These are phyloP conservation scores for Trypanosoma theileri DNA, from an alignment of 208 protist species.

Conservation along the genomic window DNA sequence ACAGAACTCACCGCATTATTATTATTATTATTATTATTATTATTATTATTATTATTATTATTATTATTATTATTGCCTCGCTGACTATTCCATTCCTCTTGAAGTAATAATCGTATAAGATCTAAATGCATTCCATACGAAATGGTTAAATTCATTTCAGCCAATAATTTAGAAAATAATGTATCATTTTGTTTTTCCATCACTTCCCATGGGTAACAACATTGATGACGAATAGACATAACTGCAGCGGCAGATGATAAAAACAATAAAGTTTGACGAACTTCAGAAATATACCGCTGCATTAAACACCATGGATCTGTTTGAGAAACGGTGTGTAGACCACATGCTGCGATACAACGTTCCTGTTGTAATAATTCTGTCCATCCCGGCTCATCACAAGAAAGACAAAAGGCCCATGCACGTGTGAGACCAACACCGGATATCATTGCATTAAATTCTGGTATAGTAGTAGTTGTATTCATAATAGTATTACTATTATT, in stretches of 20 bases:
- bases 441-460: neutral
- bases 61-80: neutral
- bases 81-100: neutral
- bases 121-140: constrained; percentile 23
- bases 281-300: constrained; percentile 16
- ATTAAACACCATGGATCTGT: constrained; percentile 14
- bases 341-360: constrained; percentile 10
- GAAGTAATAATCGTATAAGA: constrained; percentile 14
- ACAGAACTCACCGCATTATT: too few species aligned
- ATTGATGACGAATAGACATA: constrained; percentile 4
- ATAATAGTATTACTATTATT: too few species aligned
- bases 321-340: neutral
- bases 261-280: constrained; percentile 18
- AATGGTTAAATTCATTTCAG: neutral
- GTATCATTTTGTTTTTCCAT: neutral
- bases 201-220: constrained; percentile 19
- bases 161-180: neutral
- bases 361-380: constrained; percentile 24
- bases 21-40: too few species aligned
- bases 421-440: constrained; percentile 9
- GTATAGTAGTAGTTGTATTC: neutral
- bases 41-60: too few species aligned
- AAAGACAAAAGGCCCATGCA: constrained; percentile 27
- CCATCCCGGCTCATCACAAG: constrained; percentile 20
- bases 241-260: constrained; percentile 25